Evolutionary conservation across 2,329 filamentous ascomycete species (phyloP), one percentile per base, ranked within the genome.

Genomic region (Coleophoma crateriformis): DNA sequence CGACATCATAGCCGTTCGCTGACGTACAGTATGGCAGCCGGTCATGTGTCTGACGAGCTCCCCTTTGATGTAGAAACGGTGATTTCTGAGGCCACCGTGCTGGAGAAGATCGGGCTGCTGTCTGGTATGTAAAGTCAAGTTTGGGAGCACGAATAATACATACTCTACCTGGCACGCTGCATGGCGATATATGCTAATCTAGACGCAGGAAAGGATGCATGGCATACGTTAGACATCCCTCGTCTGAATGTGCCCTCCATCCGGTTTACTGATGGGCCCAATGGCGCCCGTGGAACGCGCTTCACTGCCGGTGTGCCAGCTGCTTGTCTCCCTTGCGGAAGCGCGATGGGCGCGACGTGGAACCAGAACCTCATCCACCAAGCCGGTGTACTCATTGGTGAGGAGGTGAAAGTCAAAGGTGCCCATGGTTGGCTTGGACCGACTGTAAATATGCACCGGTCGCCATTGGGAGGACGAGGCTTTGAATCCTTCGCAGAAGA

Each of bases 401-500:
- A 73, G 46, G 84, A 88, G 61, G 77, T 82, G 60, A 74, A 72
- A 50, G 77, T 67, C 48, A 90, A 90, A 65, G 84, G 82, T 47
- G 76, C 85, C 8, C 83, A 88, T 58, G 76, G 87, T 13, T 78
- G 85, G 56, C 72, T 90, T 10, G 86, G 84, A 2, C 86, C 86
- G 0, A 76, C 72, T 0, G 68, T 75, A 27, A 73, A 66, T 57
- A 72, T 73, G 15, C 69, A 73, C 38, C 67, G 48, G 33, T 67
- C 67, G 4, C 71, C 71, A 0, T 63, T 74, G 0, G 70, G 70
- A 7, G 71, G 72, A 3, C 70, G 71, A 11, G 69, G 69, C 49
- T 74, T 74, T 50, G 71, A 74, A 53, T 68, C 65, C 32, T 73
- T 71, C 50, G 68, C 67, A 17, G 69, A 74, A 49, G 71, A 74